Percentiles rank a stretch among this genome's conserved stretches.
Evolutionary conservation across 2,329 filamentous ascomycete species (phyloP).

Genomic region (Neonectria faginata): DNA sequence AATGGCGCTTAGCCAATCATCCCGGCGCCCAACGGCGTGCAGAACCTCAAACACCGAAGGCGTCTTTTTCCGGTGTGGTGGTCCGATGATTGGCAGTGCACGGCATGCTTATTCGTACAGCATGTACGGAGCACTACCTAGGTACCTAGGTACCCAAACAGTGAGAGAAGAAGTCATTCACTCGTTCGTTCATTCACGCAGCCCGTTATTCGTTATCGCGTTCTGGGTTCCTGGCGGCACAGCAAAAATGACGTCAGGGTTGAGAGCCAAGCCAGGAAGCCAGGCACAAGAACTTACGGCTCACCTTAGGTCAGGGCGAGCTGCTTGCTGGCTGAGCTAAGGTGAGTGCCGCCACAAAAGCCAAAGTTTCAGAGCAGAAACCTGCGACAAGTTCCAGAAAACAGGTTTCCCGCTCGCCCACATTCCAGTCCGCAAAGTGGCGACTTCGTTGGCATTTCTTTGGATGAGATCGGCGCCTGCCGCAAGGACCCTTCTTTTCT

Average conservation of each 20-base stretch:
- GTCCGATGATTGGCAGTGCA: neutral
- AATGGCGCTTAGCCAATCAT: constrained; percentile 10
- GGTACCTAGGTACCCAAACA: too few species aligned
- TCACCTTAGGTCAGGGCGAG: neutral
- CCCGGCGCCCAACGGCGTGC: neutral
- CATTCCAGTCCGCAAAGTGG: constrained; percentile 29
- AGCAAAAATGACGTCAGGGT: neutral
- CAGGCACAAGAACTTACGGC: neutral
- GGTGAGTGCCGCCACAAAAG: too few species aligned
- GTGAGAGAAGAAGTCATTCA: too few species aligned
- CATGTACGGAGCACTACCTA: too few species aligned
- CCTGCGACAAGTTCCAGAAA: constrained; percentile 37
- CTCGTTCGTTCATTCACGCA: neutral
- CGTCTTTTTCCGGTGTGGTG: neutral
- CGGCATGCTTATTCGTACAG: neutral
- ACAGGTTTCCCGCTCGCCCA: constrained; percentile 35
- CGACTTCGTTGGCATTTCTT: constrained; percentile 31
- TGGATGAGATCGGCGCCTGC: constrained; percentile 39
- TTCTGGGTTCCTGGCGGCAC: neutral
- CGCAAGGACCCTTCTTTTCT: constrained; percentile 25
- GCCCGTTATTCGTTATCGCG: neutral
- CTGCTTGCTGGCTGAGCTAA: neutral
- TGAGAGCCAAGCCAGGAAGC: neutral
- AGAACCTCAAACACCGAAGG: constrained; percentile 10
- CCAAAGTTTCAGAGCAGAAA: constrained; percentile 38